Evolutionary conservation across 495 filamentous ascomycete genomes (phyloP), one percentile per base, ranked within the genome.

Genomic region (Barbatosphaeria neglecta): DNA sequence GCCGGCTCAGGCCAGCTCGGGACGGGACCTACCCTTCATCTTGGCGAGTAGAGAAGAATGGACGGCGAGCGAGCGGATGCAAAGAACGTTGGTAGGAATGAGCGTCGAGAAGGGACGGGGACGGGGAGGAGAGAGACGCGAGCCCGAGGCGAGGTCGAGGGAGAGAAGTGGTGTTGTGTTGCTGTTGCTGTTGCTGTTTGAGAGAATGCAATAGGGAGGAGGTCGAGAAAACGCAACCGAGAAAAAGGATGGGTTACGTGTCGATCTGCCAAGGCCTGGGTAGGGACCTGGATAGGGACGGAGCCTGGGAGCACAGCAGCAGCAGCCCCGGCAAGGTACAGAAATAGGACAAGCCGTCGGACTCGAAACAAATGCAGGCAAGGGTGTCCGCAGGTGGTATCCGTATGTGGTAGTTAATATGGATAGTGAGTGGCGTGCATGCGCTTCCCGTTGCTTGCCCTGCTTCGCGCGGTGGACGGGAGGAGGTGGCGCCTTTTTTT

Each of bases 1-100:
- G n/a, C n/a, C n/a, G n/a, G n/a, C n/a, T n/a, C n/a, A n/a, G n/a
- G n/a, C n/a, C n/a, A n/a, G n/a, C n/a, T n/a, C n/a, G n/a, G n/a
- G n/a, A 15, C 9, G 13, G 3, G 31, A 35, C 31, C 41, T 64
- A 70, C 66, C 66, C 64, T 69, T 69, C 66, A 69, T 69, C 41
- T 55, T 67, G 57, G 50, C 42, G 43, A 19, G 37, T 2, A 17
- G 16, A 39, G 37, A 3, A 6, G 16, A 39, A 24, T 24, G 39
- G 24, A 15, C 20, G 4, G 22, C 10, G 39, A 22, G n/a, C 10
- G 39, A 41, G 39, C 4, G 13, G 18, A 41, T 4, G 35, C 22
- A 40, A 25, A 15, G 13, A 35, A n/a, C 13, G 31, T 35, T 4
- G 31, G 15, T n/a, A 6, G 16, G 31, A 35, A 41, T 22, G 39